Evolutionary conservation across 768 basidiomycete species (phyloP).

Genomic region (Amanita pallidorosea): DNA sequence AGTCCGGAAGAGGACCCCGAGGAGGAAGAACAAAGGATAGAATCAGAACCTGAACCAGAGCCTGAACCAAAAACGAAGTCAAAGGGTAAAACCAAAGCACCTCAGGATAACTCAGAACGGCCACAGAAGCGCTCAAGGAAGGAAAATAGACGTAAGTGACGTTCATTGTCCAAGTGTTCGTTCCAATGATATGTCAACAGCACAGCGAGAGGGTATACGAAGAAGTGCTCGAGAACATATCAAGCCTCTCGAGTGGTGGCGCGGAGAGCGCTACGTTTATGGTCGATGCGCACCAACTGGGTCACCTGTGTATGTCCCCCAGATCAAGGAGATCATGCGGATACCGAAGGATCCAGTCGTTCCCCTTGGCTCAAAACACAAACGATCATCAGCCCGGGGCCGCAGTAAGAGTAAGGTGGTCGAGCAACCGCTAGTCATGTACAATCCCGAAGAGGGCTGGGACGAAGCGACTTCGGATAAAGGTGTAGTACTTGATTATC

Average conservation of each 20-base stretch:
- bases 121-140: slow-evolving; percentile 23
- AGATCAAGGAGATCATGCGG: slow-evolving; percentile 59
- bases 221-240: slow-evolving; percentile 61
- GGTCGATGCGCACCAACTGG: slow-evolving; percentile 32
- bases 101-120: slow-evolving; percentile 13
- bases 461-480: slow-evolving; percentile 64
- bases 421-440: slow-evolving; percentile 21
- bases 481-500: slow-evolving; percentile 61
- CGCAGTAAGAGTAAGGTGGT: slow-evolving; percentile 51
- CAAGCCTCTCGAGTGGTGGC: slow-evolving; percentile 83
- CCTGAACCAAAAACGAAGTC: slow-evolving; percentile 17
- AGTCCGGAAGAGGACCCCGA: slow-evolving; percentile 21
- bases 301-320: slow-evolving; percentile 39
- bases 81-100: slow-evolving; percentile 25
- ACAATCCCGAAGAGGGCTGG: slow-evolving; percentile 69
- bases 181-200: slow-evolving; percentile 11
- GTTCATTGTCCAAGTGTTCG: not conserved
- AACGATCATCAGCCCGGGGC: slow-evolving; percentile 24
- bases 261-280: slow-evolving; percentile 84
- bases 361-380: slow-evolving; percentile 23
- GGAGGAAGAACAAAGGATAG: slow-evolving; percentile 14
- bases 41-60: slow-evolving; percentile 14
- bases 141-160: slow-evolving; percentile 26
- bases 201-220: slow-evolving; percentile 45
- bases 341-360: slow-evolving; percentile 31